Evolutionary conservation across 305 asterid genomes (phyloP).

Genomic region (Solanum chacoense): DNA sequence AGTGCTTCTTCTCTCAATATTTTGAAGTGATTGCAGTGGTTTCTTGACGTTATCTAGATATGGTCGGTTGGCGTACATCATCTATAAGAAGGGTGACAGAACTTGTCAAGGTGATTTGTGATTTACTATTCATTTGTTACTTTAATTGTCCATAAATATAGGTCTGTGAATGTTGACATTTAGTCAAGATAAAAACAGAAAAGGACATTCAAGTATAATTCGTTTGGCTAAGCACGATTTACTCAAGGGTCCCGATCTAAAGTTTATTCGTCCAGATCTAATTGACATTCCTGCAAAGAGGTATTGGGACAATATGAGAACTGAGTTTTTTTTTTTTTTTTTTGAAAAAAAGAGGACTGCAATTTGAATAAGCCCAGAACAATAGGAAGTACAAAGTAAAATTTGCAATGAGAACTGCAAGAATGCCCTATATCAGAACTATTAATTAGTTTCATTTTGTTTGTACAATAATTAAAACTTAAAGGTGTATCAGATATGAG

Average conservation of each 20-base stretch:
- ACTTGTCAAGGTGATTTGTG: slow-evolving; percentile 53
- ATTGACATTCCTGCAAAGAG: neutral
- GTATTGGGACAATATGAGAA: neutral
- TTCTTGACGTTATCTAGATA: slow-evolving; percentile 53
- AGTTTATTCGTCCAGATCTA: neutral
- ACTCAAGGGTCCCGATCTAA: neutral
- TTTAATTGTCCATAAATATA: neutral
- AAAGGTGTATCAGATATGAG: neutral
- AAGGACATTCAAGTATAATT: neutral
- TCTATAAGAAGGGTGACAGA: slow-evolving; percentile 82
- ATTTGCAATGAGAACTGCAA: neutral
- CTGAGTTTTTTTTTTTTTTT: neutral
- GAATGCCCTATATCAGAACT: neutral
- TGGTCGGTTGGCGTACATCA: slow-evolving; percentile 99
- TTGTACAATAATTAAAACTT: neutral
- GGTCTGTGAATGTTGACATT: neutral
- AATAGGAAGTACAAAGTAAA: neutral
- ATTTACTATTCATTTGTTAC: neutral
- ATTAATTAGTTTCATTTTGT: neutral
- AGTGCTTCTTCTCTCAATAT: neutral
- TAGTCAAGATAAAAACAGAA: neutral
- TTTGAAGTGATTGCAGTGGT: slow-evolving; percentile 7
- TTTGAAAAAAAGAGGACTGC: too few species aligned
- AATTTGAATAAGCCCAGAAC: neutral
- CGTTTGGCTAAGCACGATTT: neutral